Base-by-base conservation (phyloP, 495 filamentous ascomycete species). In the Aspergillus sparsus region DNA sequence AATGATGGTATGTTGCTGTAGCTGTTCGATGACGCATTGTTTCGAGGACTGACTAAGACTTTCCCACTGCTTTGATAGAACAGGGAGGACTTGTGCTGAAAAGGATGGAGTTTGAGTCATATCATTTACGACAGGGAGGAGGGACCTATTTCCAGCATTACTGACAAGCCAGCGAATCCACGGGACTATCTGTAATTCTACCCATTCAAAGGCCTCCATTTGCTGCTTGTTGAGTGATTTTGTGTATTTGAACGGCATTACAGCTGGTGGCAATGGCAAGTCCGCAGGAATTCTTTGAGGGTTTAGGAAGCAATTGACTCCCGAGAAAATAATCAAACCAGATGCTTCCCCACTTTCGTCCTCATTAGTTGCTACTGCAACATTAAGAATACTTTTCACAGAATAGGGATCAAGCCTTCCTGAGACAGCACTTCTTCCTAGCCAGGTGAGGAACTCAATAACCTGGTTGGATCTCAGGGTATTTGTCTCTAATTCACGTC, bases 31-130 rank as follows among this genome's bases (percentile, higher is more conserved):
- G 12, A 96, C 74, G 12, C 82, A 85, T 15, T 82, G 77, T 68
- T 89, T 95, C 4, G 85, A 86, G 16, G 78, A 74, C 32, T 74
- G 70, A 58, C 83, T 87, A 12, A 97, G 68, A 27, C 75, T 77
- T 10, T 97, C 93, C 93, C 93, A 98, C 57, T 87, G 83, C 69
- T 91, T 95, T 6, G 93, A 96, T 18, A 98, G 65, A 10, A 95
- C 81, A 7, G 83, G 81, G 21, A 99, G 76, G n/a, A 96, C 81
- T 62, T 88, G 85, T 0, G 78, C 76, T n/a, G 93, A 83, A 68
- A 97, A 96, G 39, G 82, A 78, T n/a, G 90, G 66, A 0, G 83
- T 89, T 44, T 82, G 78, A 1, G 86, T 87, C 27, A 98, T 74
- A 63, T 89, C 83, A 52, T 88, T 77, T 7, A 83, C 79, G 11